Evolutionary conservation across 306 rosid species (phyloP).

Genomic region (Oemleria cerasiformis): DNA sequence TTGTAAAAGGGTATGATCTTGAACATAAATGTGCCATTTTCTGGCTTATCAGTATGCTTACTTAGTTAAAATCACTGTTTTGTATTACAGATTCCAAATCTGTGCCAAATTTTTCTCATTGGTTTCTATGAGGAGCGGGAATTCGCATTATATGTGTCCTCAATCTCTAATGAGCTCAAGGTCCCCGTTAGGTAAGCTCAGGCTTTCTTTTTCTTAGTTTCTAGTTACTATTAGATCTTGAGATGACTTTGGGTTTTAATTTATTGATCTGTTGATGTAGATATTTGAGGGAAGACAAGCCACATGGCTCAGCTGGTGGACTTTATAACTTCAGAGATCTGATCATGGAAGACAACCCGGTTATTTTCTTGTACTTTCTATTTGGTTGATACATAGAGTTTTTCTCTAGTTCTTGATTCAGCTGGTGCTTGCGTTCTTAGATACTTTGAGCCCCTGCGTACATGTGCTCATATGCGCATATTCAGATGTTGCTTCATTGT

Average conservation of each 20-base stretch:
- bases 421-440: not conserved
- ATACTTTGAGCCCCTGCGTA: not conserved
- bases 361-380: conserved; percentile 32
- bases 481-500: not conserved
- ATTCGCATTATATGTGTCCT: conserved; percentile 71
- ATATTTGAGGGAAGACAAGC: conserved; percentile 89
- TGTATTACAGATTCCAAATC: conserved; percentile 72
- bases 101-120: conserved; percentile 76
- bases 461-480: not conserved
- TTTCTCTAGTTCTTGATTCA: not conserved
- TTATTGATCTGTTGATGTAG: conserved; percentile 31
- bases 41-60: not conserved
- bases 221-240: conserved; percentile 17
- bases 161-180: conserved; percentile 90
- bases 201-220: not conserved
- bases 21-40: not conserved
- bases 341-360: conserved; percentile 93
- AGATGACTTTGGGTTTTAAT: conserved; percentile 1
- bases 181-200: conserved; percentile 70
- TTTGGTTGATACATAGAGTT: conserved; percentile 9
- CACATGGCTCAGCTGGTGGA: conserved; percentile 98
- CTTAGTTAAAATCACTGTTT: conserved; percentile 10
- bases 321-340: conserved; percentile 80
- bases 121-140: conserved; percentile 98
- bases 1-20: conserved; percentile 71